These are phyloP conservation scores for Canavalia ensiformis DNA, from an alignment of 306 rosid genomes.

Conservation along the genomic window DNA sequence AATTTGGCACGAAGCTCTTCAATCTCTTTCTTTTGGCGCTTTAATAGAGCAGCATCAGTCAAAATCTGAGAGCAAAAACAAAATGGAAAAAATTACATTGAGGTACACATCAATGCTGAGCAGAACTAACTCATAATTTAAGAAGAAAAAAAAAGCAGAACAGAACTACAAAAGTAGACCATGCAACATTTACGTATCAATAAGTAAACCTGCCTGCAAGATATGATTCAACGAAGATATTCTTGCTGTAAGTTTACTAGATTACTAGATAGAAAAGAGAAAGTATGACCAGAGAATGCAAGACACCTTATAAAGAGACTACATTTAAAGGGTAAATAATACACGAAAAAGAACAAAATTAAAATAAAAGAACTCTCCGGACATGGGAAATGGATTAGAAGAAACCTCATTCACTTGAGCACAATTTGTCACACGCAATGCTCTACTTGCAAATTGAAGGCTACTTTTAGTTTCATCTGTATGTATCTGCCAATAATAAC, in stretches of 20 bases:
- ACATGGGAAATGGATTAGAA: slow-evolving; percentile 35
- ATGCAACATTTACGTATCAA: slow-evolving; percentile 23
- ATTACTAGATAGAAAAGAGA: slow-evolving; percentile 1
- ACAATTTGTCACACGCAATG: slow-evolving; percentile 91
- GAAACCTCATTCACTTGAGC: slow-evolving; percentile 97
- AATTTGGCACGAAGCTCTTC: slow-evolving; percentile 92
- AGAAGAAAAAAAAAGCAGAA: slow-evolving; percentile 29
- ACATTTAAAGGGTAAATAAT: slow-evolving; percentile 7
- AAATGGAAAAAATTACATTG: slow-evolving; percentile 37
- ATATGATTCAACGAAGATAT: slow-evolving; percentile 32
- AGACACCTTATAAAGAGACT: slow-evolving; percentile 34
- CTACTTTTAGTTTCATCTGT: slow-evolving; percentile 97
- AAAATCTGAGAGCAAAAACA: slow-evolving; percentile 69
- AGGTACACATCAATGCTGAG: slow-evolving; percentile 32
- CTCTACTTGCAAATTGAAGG: slow-evolving; percentile 98
- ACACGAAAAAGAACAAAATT: slow-evolving; percentile 24
- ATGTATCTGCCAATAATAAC: slow-evolving; percentile 73
- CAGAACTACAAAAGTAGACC: background rate
- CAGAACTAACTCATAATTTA: slow-evolving; percentile 42
- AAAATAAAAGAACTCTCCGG: slow-evolving; percentile 33
- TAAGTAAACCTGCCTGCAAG: slow-evolving; percentile 16
- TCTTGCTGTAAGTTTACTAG: background rate
- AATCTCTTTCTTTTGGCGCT: slow-evolving; percentile 96
- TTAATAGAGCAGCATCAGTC: slow-evolving; percentile 98
- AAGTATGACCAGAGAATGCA: background rate